Evolutionary conservation across 495 filamentous ascomycete genomes (phyloP), one percentile per base, ranked within the genome.

Genomic region (Chaetomium tenue): DNA sequence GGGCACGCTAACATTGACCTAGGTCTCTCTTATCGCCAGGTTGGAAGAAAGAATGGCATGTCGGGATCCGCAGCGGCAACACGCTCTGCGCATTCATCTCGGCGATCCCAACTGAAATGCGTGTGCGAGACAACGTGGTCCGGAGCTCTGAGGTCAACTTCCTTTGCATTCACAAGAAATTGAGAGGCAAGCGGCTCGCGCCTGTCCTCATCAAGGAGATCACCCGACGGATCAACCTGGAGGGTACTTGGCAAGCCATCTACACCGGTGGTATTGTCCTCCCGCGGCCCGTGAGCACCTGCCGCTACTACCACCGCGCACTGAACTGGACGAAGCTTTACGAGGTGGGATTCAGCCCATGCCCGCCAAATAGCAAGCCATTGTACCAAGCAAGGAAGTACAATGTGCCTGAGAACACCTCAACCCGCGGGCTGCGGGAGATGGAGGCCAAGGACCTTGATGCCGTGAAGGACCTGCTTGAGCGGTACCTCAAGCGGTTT

Each of bases 121-220:
- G 89, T 55, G 88, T 98, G 23, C 90, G 92, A 30, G 80, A 87
- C 53, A 89, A 89, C 55, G 77, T 82, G 53, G 75, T 98, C 68
- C 86, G 87, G 58, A 87, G 88, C 60, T 92, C 89, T 39, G 94
- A 98, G 74, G 92, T 98, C 78, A 98, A 98, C 78, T 98, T 96
- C 81, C 89, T 98, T 58, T 95, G 91, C 74, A 86, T 98, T 66
- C 95, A 98, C 82, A 98, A 97, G 82, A 98, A 97, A 77, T 86
- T 98, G 11, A 90, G 95, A 48, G 86, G 88, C 16, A 97, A 98
- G 77, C 87, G 95, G 13, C 84, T 98, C 46, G 85, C 94, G 0
- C 94, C 94, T 0, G 89, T 96, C 5, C 84, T 98, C 47, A 98
- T 98, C 78, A 95, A 97, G 73, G 94, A 98, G 73, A 92, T 98